Evolutionary conservation across 2,329 filamentous ascomycete genomes (phyloP), one percentile per base, ranked within the genome.

Genomic region (Pseudogymnoascus sp.): DNA sequence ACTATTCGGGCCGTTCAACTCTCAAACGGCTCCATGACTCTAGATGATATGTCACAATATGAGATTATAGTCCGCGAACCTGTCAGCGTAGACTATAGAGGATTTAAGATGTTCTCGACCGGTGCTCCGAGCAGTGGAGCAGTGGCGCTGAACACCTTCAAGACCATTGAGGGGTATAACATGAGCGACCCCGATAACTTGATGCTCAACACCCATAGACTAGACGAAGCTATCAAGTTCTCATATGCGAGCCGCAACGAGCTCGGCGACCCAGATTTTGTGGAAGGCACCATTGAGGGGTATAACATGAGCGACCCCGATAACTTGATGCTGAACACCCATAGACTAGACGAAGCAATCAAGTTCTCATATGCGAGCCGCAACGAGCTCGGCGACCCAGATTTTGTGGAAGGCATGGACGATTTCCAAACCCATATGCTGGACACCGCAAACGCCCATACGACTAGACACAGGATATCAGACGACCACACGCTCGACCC

Each of bases 141-240:
- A 59, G 86, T 97, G 2, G 86, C 84, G 4, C 79, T 62, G 61
- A 76, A 75, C 19, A 85, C 89, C 3, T 79, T 94, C 64, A 96
- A 96, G 71, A 91, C 87, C 33, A 82, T 97, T 74, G 88, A 93
- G 73, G 88, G 90, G 16, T 96, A 89, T 73, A 74, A 77, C 38
- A 78, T 86, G 26, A 86, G 84, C 64, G 72, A 79, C 6, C 64
- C 69, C 33, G 69, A 74, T 10, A 76, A 83, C 45, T 73, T 74
- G 19, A 87, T 91, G 68, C 76, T 95, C 0, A 91, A 87, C 38
- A 88, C 87, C 0, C 94, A 97, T 74, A 84, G 90, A 12, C 82
- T 96, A 66, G 85, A 91, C 70, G 94, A 97, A 78, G 89, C 92
- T 11, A 91, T 96, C 77, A 84, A 91, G 21, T 97, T 96, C 73